These are phyloP conservation scores for Podospora pseudoanserina DNA, from an alignment of 495 filamentous ascomycete genomes.

Conservation along the genomic window DNA sequence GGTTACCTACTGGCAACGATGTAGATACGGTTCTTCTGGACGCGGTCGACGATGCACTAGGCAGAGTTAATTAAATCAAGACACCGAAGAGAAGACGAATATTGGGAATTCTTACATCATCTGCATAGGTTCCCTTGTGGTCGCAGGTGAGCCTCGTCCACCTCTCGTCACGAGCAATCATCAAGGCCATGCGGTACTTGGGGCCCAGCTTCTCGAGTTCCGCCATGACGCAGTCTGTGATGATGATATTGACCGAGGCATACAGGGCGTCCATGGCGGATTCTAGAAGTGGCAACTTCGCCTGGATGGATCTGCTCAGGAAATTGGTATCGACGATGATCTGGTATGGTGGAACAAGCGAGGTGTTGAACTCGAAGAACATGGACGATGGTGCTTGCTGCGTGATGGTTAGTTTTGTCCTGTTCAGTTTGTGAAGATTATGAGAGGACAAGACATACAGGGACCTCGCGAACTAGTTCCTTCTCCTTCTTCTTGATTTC, in stretches of 20 bases:
- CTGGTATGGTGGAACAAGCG: conserved; percentile 62
- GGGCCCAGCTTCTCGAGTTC: conserved; percentile 90
- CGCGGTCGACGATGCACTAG: conserved; percentile 78
- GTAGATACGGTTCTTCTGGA: conserved; percentile 73
- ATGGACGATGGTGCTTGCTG: conserved; percentile 73
- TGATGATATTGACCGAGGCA: conserved; percentile 64
- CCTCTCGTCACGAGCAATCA: conserved; percentile 80
- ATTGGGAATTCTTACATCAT: conserved; percentile 54
- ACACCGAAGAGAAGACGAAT: background rate
- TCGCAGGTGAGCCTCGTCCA: conserved; percentile 82
- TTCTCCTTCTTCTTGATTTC: conserved; percentile 56
- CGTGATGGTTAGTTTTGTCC: conserved; percentile 28
- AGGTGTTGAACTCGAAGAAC: conserved; percentile 94
- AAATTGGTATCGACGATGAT: conserved; percentile 78
- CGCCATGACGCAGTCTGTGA: conserved; percentile 57
- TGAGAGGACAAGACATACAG: conserved; percentile 40
- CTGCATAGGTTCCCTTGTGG: conserved; percentile 89
- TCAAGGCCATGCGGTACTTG: conserved; percentile 82
- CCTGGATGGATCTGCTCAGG: conserved; percentile 81
- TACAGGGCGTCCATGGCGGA: conserved; percentile 73
- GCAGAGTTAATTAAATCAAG: conserved; percentile 9
- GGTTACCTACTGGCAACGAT: conserved; percentile 59
- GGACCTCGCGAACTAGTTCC: conserved; percentile 59
- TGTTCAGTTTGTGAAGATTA: conserved; percentile 27
- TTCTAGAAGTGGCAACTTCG: conserved; percentile 82